Percentiles rank a stretch among this genome's conserved stretches.
Evolutionary conservation across 805 yeast genomes (phyloP).

Genomic region (Lachancea mirantina): DNA sequence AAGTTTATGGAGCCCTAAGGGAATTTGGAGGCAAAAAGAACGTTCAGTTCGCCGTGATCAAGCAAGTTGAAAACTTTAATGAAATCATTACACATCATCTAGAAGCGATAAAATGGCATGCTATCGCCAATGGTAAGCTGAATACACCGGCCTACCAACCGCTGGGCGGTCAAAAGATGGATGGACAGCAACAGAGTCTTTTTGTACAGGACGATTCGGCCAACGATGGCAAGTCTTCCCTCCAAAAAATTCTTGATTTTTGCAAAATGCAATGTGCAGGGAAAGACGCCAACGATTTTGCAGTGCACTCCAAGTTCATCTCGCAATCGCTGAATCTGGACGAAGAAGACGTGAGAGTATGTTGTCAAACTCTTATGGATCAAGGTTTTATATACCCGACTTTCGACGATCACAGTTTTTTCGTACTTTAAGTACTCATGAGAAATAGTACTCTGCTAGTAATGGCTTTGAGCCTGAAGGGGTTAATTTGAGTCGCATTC

Average conservation of each 20-base stretch:
- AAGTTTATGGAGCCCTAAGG: constrained; percentile 47
- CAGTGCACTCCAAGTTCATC: constrained; percentile 62
- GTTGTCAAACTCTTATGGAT: constrained; percentile 51
- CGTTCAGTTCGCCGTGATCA: constrained; percentile 56
- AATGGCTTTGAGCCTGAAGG: too few species aligned
- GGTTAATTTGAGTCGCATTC: too few species aligned
- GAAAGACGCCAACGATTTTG: constrained; percentile 52
- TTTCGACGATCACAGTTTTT: constrained; percentile 55
- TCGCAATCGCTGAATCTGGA: constrained; percentile 48
- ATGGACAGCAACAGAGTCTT: constrained; percentile 27
- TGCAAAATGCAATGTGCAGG: constrained; percentile 40
- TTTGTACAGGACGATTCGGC: constrained; percentile 39
- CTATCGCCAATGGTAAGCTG: constrained; percentile 47
- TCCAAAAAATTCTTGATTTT: constrained; percentile 42
- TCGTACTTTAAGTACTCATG: constrained; percentile 50
- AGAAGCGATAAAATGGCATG: constrained; percentile 52
- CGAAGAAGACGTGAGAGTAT: constrained; percentile 41
- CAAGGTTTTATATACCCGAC: constrained; percentile 66
- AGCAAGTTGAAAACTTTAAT: constrained; percentile 54
- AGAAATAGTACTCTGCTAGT: too few species aligned
- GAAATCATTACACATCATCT: constrained; percentile 62
- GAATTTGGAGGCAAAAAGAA: constrained; percentile 59
- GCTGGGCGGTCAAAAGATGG: constrained; percentile 20
- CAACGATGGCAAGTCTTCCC: constrained; percentile 26
- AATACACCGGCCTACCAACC: constrained; percentile 11